Base-by-base conservation (phyloP, 2,329 filamentous ascomycete species). In the Pseudopyrenochaeta lycopersici region DNA sequence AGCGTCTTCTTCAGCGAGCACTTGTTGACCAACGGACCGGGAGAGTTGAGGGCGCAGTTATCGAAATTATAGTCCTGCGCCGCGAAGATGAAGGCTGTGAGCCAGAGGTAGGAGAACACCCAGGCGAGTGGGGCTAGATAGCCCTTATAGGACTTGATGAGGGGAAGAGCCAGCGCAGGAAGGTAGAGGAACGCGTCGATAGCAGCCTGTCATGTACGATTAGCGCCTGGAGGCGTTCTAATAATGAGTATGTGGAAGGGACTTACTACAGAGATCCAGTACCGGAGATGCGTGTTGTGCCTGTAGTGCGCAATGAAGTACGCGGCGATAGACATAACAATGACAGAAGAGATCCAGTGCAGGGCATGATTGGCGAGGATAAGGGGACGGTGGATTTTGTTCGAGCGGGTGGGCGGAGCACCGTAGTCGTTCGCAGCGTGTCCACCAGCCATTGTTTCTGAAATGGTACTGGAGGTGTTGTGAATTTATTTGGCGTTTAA, bases 31-130 rank as follows among this genome's bases (percentile, higher is more conserved):
- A 46, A 46, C 2, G 31, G 17, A 27, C 23, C 23, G 2, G 60
- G 60, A 5, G 62, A 63, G 23, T 57, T 56, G 5, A 43, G 29
- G 0, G 27, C 45, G 18, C 59, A 65, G 20, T 35, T 51, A 17
- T 54, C 52, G 46, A 42, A 54, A 30, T 58, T 51, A 39, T 67
- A 66, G 46, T 67, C 62, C 46, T 67, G 64, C 7, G 49, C 47
- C 7, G 64, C 52, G 45, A 67, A 67, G 43, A 67, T 58, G 36
- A 66, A 67, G 32, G 60, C 64, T 12, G 60, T 60, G 31, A 67
- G 62, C 64, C 64, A 67, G 12, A 67, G 64, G 58, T 67, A 67
- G 11, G 50, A 55, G 46, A 67, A 47, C 14, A 59, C 48, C 53
- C 57, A 64, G 18, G 53, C 50, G 6, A 66, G 36, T 1, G 62